Evolutionary conservation across 192 early-diverging fungal genomes (phyloP).

Genomic region (Coemansia sp.): DNA sequence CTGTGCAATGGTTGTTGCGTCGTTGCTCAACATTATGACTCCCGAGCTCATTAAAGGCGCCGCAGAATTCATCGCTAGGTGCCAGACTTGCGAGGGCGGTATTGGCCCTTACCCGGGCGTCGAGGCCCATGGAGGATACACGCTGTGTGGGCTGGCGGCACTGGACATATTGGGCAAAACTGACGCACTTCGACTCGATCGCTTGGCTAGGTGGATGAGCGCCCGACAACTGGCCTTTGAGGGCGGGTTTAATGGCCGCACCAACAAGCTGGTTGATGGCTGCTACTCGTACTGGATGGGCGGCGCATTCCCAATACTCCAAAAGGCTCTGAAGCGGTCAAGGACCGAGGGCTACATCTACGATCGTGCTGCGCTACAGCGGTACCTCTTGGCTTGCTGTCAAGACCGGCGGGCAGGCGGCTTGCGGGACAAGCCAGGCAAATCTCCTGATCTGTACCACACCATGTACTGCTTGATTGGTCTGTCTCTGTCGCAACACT

Average conservation of each 20-base stretch:
- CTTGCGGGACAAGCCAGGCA: conserved; percentile 89
- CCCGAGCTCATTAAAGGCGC: conserved; percentile 69
- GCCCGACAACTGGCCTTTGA: conserved; percentile 86
- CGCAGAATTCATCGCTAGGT: conserved; percentile 71
- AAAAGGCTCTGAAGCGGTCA: conserved; percentile 59
- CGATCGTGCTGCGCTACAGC: conserved; percentile 70
- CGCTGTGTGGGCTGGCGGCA: conserved; percentile 90
- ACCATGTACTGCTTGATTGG: conserved; percentile 92
- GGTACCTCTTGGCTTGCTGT: conserved; percentile 88
- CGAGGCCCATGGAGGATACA: conserved; percentile 97
- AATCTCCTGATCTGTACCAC: conserved; percentile 92
- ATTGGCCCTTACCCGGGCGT: conserved; percentile 78
- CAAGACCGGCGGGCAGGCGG: conserved; percentile 74
- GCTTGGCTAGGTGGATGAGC: conserved; percentile 71
- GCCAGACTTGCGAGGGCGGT: conserved; percentile 96
- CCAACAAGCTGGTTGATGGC: conserved; percentile 98
- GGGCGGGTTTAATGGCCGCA: conserved; percentile 94
- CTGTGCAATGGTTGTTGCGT: conserved; percentile 80
- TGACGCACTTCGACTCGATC: conserved; percentile 65
- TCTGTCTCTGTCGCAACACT: conserved; percentile 82
- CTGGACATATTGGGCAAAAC: conserved; percentile 73
- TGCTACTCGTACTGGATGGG: conserved; percentile 99
- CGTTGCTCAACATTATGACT: conserved; percentile 82
- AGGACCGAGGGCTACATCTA: conserved; percentile 48
- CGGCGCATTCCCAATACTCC: conserved; percentile 70